These are phyloP conservation scores for Kuraishia capsulata DNA, from an alignment of 805 yeast genomes.

Conservation along the genomic window DNA sequence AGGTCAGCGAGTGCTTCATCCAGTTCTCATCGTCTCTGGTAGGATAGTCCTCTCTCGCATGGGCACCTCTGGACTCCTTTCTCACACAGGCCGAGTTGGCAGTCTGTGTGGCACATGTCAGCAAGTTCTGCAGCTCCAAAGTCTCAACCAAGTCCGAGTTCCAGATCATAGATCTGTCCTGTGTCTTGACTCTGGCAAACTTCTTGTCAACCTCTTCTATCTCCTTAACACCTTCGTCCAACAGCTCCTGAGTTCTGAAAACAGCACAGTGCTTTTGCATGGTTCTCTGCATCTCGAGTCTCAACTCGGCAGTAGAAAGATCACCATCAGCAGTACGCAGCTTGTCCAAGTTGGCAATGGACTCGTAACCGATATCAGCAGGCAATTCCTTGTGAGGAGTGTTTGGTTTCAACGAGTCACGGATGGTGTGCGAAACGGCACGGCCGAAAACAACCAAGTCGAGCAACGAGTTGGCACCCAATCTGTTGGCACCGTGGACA, in stretches of 20 bases:
- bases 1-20: slow-evolving; percentile 96
- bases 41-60: slow-evolving; percentile 97
- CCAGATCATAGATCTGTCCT: slow-evolving; percentile 98
- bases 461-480: slow-evolving; percentile 95
- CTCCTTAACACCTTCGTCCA: slow-evolving; percentile 83
- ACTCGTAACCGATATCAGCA: slow-evolving; percentile 80
- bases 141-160: slow-evolving; percentile 96
- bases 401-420: slow-evolving; percentile 81
- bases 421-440: slow-evolving; percentile 91
- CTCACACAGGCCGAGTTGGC: slow-evolving; percentile 92
- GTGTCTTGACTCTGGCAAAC: slow-evolving; percentile 69
- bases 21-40: slow-evolving; percentile 92
- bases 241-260: slow-evolving; percentile 86
- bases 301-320: slow-evolving; percentile 76
- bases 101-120: slow-evolving; percentile 95
- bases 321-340: slow-evolving; percentile 82
- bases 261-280: slow-evolving; percentile 98
- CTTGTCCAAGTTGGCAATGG: slow-evolving; percentile 84
- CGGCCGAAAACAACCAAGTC: slow-evolving; percentile 98
- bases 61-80: slow-evolving; percentile 98
- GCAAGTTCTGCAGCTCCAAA: slow-evolving; percentile 88
- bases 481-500: slow-evolving; percentile 98
- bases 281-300: slow-evolving; percentile 87
- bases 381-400: slow-evolving; percentile 77
- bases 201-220: slow-evolving; percentile 68